Evolutionary conservation across 768 basidiomycete species (phyloP), one percentile per base, ranked within the genome.

Genomic region (Atractiella rhizophila): DNA sequence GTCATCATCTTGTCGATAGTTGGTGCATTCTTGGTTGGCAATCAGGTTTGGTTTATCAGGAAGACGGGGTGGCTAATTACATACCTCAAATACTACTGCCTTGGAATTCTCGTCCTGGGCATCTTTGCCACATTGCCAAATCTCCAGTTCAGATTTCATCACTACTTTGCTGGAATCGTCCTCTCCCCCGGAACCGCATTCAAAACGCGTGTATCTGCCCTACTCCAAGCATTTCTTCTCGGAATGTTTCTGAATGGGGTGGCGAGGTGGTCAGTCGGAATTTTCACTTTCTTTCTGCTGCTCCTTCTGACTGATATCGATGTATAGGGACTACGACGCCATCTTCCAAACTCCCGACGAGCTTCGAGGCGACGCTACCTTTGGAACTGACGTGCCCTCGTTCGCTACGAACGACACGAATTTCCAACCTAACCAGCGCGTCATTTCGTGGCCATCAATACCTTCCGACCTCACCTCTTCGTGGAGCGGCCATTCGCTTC

Each of bases 21-120:
- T 6, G 54, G 68, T 20, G 54, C 76, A 35, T 69, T 67, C 26
- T 51, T 74, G 15, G 31, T 50, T 4, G 35, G 50, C 27, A 82
- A 82, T 54, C 82, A 86, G 60, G 53, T 74, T 3, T 66, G 76
- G n/a, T 69, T 81, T 40, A 73, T 82, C 43, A 68, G 80, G 37
- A 76, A 76, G 57, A 81, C 77, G 0, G 80, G 81, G 1, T 80
- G 76, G 72, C 59, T 85, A 11, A 71, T 72, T 4, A 67, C 70
- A 53, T 85, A 85, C 54, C 54, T 73, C 25, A 65, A 64, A 5
- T 81, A 80, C 76, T 77, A 76, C 53, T 59, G 68, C 28, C 11
- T 33, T 23, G 18, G n/a, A 1, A 33, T 39, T 12, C 27, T 28
- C 2, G 5, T 21, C 3, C 8, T 43, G 23, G 39, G 42, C 30